These are phyloP conservation scores for Globisporangium radiosum DNA, from an alignment of 352 stramenopile species.

Conservation along the genomic window DNA sequence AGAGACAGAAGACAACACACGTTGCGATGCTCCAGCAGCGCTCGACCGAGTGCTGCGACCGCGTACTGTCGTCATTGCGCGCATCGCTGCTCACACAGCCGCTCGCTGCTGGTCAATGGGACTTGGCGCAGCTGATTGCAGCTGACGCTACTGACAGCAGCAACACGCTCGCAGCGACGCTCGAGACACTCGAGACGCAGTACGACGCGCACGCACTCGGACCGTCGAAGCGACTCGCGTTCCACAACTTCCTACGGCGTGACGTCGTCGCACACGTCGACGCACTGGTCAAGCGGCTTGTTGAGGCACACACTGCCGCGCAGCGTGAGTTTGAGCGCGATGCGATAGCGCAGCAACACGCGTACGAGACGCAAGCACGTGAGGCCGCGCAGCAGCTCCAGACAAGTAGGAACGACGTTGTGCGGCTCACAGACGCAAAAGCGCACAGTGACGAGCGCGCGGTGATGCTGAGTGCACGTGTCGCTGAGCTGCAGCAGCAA, in stretches of 20 bases:
- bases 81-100: conserved; percentile 32
- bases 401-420: background rate
- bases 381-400: conserved; percentile 16
- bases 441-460: conserved; percentile 52
- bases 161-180: conserved; percentile 24
- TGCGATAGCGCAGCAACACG: conserved; percentile 21
- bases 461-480: conserved; percentile 23
- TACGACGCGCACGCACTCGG: conserved; percentile 59
- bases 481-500: conserved; percentile 32
- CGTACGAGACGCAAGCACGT: conserved; percentile 33
- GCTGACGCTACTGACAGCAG: background rate
- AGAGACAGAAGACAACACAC: conserved; percentile 39
- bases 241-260: conserved; percentile 60
- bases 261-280: conserved; percentile 52
- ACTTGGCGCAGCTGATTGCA: conserved; percentile 11
- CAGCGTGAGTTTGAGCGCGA: conserved; percentile 22
- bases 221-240: conserved; percentile 57
- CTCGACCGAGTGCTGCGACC: conserved; percentile 47
- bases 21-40: conserved; percentile 54
- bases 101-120: conserved; percentile 36
- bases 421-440: conserved; percentile 39
- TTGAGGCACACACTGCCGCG: conserved; percentile 16
- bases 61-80: conserved; percentile 31
- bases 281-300: conserved; percentile 34
- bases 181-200: conserved; percentile 39